A percentile compares a stretch with the other conserved stretches of the same genome.
Evolutionary conservation across 257 asterid species (phyloP).

Genomic region (Gentiana macrophylla): DNA sequence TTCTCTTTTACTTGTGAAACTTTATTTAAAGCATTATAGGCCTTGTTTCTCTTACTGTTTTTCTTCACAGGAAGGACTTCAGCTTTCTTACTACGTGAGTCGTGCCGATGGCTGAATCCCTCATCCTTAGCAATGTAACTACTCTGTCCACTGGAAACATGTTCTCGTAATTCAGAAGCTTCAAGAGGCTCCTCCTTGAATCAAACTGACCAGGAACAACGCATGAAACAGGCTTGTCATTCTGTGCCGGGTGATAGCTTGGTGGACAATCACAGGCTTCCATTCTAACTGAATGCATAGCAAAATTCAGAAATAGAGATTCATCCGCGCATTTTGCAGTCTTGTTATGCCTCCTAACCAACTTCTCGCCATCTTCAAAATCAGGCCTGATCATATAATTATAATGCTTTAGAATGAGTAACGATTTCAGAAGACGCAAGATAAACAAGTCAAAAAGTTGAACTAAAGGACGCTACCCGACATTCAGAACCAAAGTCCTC

Average conservation of each 20-base stretch:
- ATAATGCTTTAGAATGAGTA: slow-evolving; percentile 21
- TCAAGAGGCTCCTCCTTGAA: slow-evolving; percentile 47
- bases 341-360: slow-evolving; percentile 61
- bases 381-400: slow-evolving; percentile 62
- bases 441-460: not conserved
- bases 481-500: slow-evolving; percentile 65
- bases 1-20: slow-evolving; percentile 79
- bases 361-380: slow-evolving; percentile 82
- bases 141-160: slow-evolving; percentile 29
- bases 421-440: slow-evolving; percentile 6
- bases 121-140: slow-evolving; percentile 37
- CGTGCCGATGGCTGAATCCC: slow-evolving; percentile 20
- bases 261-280: slow-evolving; percentile 99
- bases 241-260: slow-evolving; percentile 37
- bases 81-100: slow-evolving; percentile 27
- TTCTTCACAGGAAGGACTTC: slow-evolving; percentile 46
- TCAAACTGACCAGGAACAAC: slow-evolving; percentile 30
- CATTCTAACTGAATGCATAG: slow-evolving; percentile 98
- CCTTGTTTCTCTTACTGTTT: slow-evolving; percentile 44
- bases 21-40: slow-evolving; percentile 37
- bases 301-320: slow-evolving; percentile 82
- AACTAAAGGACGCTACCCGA: slow-evolving; percentile 46
- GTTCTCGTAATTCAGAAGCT: slow-evolving; percentile 32
- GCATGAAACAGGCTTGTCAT: slow-evolving; percentile 41
- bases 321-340: slow-evolving; percentile 76